Conservation (phyloP, 2,329 filamentous ascomycete species). For the Stylonectria norvegica region DNA sequence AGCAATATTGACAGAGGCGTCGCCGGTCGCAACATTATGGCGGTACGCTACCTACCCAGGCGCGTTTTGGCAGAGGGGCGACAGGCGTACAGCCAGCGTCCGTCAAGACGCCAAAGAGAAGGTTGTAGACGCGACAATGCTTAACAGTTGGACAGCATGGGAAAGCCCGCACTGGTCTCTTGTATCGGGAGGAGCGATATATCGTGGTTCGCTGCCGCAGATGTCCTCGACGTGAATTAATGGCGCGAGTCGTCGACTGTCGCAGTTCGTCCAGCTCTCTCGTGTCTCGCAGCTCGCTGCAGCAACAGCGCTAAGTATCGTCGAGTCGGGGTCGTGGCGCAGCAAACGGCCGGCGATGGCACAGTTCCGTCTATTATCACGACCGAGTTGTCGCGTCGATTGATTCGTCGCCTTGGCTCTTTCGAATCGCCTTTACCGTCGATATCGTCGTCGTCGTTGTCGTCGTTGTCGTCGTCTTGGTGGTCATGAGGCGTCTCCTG, state of each 20-base stretch:
- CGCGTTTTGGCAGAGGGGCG: slow-evolving; percentile 8
- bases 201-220: not conserved
- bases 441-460: slow-evolving; percentile 7
- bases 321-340: not conserved
- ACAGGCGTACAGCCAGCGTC: slow-evolving; percentile 18
- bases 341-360: not conserved
- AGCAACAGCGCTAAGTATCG: not conserved
- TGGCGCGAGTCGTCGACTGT: not conserved
- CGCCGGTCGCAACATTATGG: slow-evolving; percentile 81
- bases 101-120: slow-evolving; percentile 20
- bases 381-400: too few relatives aligned
- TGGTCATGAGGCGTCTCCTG: slow-evolving; percentile 10
- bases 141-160: slow-evolving; percentile 2
- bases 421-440: not conserved
- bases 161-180: not conserved
- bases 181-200: not conserved
- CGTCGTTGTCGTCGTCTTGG: slow-evolving; percentile 6
- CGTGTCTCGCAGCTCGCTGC: not conserved
- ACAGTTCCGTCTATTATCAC: too few relatives aligned
- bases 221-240: not conserved
- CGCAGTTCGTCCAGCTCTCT: not conserved
- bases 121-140: slow-evolving; percentile 1
- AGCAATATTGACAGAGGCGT: slow-evolving; percentile 87
- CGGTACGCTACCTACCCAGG: slow-evolving; percentile 27
- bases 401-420: too few relatives aligned